phyloP scores from a whole-genome alignment of 2,329 filamentous ascomycete genomes.

The Arachnopeziza araneosa region DNA sequence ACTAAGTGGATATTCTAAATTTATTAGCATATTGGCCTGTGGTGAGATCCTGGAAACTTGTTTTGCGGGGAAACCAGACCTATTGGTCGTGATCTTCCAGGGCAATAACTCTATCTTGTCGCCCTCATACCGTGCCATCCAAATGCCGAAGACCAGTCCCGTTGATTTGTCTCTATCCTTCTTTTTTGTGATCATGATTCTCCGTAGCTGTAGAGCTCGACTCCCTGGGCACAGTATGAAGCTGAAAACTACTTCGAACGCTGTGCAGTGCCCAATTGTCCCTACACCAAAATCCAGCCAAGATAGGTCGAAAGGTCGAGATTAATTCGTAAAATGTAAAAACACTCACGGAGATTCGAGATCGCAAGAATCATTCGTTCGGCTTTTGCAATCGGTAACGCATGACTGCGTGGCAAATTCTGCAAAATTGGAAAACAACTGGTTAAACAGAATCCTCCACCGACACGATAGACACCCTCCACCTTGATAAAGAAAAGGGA shows the following conservation, averaged over 20 bases:
- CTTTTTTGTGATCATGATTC: not conserved
- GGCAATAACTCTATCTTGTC: not conserved
- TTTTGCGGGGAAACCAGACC: not conserved
- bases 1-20: not conserved
- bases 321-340: not conserved
- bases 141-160: not conserved
- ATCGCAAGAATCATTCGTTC: not conserved
- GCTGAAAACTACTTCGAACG: too few species aligned
- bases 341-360: not conserved
- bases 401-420: not conserved
- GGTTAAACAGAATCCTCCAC: not conserved
- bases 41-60: not conserved
- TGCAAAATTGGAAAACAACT: not conserved
- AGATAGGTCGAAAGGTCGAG: too few species aligned
- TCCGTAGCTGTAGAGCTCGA: too few species aligned
- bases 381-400: not conserved
- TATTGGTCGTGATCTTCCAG: not conserved
- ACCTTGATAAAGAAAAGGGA: not conserved
- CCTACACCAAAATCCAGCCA: too few species aligned
- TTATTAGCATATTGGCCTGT: not conserved
- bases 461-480: not conserved
- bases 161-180: not conserved
- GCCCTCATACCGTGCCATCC: not conserved
- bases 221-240: too few species aligned
- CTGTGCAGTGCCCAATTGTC: too few species aligned